Base-by-base conservation (phyloP, 352 stramenopile genomes). In the Discostella stelligera region DNA sequence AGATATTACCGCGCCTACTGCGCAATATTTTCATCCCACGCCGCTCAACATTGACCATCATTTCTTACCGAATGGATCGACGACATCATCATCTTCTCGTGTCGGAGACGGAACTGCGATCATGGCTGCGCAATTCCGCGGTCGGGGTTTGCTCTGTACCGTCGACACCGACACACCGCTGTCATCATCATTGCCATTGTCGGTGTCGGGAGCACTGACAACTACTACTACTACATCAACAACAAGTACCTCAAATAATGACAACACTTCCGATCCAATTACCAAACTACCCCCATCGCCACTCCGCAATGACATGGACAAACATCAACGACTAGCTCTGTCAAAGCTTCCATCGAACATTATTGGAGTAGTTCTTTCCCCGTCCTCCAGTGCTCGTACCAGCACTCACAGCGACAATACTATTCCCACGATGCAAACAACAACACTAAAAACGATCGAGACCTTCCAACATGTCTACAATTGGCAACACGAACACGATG, bases 401-500 rank as follows among this genome's bases (percentile, higher is more conserved):
- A 44, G 7, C 0, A 32, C 9, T 11, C 27, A 32, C 27, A 32
- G 39, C 32, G n/a, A 71, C 16, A 48, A 72, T 32, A 32, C 21
- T 48, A 59, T 48, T n/a, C 59, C 66, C 5, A 55, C n/a, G 48
- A 18, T 49, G 14, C 56, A 27, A 14, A 41, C 18, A 23, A 48
- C 60, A 56, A 37, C 52, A 20, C 39, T 72, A 44, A 63, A 60
- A 48, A 37, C 66, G 0, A 46, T 82, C 3, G 66, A 77, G 27
- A 76, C 25, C 59, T 82, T 82, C 59, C 39, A 21, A 14, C 20
- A 64, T 41, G 7, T 82, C 0, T 77, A 76, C 32, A 73, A 66
- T 44, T 82, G 74, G 74, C 52, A 63, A 49, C 66, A 82, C 60
- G 74, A 82, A 25, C 66, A 82, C 65, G 66, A 82, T 55, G 61